Conservation (phyloP, 169 alveolate genomes). For the Plasmodium sp. region DNA sequence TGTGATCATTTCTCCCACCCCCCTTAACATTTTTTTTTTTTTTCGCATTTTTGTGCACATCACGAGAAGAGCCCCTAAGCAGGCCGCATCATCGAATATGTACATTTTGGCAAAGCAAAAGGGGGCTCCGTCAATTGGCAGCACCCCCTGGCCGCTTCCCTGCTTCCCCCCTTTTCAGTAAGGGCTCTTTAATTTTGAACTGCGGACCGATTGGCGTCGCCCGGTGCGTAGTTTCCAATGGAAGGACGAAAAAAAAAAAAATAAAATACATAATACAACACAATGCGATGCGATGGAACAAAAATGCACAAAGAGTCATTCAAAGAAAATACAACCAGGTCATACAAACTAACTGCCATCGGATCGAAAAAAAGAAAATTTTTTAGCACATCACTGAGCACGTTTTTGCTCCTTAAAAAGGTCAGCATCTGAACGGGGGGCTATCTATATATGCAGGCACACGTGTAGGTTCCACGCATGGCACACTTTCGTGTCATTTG, state of each 20-base stretch:
- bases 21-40: background rate
- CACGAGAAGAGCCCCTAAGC: background rate
- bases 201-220: background rate
- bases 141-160: background rate
- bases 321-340: background rate
- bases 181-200: background rate
- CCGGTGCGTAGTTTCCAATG: background rate
- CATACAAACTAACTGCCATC: background rate
- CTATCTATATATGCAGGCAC: background rate
- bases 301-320: background rate
- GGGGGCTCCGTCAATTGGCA: background rate
- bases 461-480: background rate
- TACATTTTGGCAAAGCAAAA: background rate
- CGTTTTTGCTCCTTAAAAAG: background rate
- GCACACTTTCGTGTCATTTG: background rate
- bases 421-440: background rate
- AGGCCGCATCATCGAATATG: background rate
- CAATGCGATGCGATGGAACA: background rate
- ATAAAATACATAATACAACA: background rate
- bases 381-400: background rate
- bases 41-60: background rate
- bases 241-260: background rate
- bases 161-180: background rate
- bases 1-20: background rate
- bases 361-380: background rate